These are phyloP conservation scores for Leccinum disarticulatum DNA, from an alignment of 768 basidiomycete species.

Conservation along the genomic window DNA sequence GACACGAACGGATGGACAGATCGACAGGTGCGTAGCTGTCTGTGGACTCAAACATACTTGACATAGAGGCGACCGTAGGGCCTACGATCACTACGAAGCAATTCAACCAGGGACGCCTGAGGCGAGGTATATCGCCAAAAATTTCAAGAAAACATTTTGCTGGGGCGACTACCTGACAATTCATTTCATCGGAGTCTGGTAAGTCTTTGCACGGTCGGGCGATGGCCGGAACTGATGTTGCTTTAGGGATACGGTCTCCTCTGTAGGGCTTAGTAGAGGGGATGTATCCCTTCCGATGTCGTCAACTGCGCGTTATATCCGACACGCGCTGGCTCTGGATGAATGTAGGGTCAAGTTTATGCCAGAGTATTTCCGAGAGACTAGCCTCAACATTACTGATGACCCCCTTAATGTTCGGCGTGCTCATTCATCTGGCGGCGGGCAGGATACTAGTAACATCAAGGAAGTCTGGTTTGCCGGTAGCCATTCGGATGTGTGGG, in stretches of 20 bases:
- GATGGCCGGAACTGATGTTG: not conserved
- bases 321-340: not conserved
- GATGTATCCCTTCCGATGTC: slow-evolving; percentile 51
- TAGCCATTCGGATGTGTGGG: slow-evolving; percentile 26
- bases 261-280: slow-evolving; percentile 50
- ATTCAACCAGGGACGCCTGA: not conserved
- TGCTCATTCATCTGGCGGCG: not conserved
- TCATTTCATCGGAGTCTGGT: slow-evolving; percentile 48
- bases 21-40: not conserved
- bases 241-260: slow-evolving; percentile 57
- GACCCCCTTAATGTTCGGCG: not conserved
- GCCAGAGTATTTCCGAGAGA: slow-evolving; percentile 16
- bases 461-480: not conserved
- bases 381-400: slow-evolving; percentile 16
- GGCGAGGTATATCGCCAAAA: not conserved
- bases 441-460: slow-evolving; percentile 33
- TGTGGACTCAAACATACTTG: not conserved
- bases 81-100: not conserved
- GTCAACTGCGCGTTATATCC: slow-evolving; percentile 37
- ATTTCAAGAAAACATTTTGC: not conserved
- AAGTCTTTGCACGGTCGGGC: slow-evolving; percentile 13
- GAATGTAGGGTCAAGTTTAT: not conserved
- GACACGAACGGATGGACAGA: not conserved
- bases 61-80: not conserved
- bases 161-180: not conserved